Evolutionary conservation across 2,329 filamentous ascomycete species (phyloP), one percentile per base, ranked within the genome.

Genomic region (Tolypocladium paradoxum): DNA sequence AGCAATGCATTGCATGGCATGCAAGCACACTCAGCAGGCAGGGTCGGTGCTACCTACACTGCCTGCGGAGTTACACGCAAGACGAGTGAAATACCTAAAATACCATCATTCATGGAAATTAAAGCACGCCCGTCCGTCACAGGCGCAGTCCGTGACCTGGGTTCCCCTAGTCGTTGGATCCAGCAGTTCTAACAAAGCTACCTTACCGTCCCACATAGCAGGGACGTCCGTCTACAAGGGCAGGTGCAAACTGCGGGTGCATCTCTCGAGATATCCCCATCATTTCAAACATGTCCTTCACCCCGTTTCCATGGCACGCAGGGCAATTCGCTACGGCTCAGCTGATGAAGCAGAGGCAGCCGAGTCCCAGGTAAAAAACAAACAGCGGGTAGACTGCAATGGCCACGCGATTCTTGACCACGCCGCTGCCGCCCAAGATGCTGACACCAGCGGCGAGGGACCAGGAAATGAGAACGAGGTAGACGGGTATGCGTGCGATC

Each of bases 301-400:
- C 43, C 18, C 20, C 18, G 18, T 20, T 27, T 47, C 27, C 27
- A 20, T 7, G 14, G 9, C 27, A 20, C 4, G 43, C 43, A n/a
- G 9, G 4, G 8, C 27, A 20, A 4, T 20, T 12, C 36, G n/a
- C 22, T 12, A 6, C 33, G 16, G 36, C 22, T 61, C 82, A 96
- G 74, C 90, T 96, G 68, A 99, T 96, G 70, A 97, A 96, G 77
- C 93, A 99, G 56, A 99, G 79, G 68, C 90, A 96, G 51, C 91
- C 92, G 61, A 99, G 76, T 35, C 88, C 88, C 54, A 96, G 76
- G 70, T 99, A 99, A 72, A 97, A 99, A 49, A 97, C 87, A 66
- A 96, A 87, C 51, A 99, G 75, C 53, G 93, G 93, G 67, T 95
- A 99, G 24, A 99, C 90, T 20, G 93, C 93, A 65, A 99, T 84